Conservation (phyloP, 305 asterid genomes). For the Rubia peregrina region DNA sequence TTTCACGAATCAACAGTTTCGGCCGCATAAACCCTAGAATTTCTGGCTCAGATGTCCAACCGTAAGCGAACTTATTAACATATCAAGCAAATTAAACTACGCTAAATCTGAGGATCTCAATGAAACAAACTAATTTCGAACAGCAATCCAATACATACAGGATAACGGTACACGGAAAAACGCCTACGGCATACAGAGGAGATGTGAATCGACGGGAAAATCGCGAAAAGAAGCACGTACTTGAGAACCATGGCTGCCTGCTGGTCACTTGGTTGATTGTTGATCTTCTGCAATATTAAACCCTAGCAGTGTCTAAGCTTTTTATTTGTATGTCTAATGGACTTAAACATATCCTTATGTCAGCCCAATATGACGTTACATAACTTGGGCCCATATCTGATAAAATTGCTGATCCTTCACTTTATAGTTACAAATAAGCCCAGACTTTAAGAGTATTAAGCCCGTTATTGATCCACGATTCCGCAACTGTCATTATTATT, state of each 20-base stretch:
- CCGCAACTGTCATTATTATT: too few relatives aligned
- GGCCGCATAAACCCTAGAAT: background rate
- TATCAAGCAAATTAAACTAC: too few relatives aligned
- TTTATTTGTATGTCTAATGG: background rate
- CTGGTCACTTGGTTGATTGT: background rate
- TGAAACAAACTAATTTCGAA: background rate
- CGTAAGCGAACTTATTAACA: too few relatives aligned
- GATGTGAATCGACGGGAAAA: background rate
- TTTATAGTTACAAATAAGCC: background rate
- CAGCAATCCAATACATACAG: background rate
- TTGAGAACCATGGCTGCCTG: slow-evolving; percentile 28
- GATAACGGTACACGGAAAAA: background rate
- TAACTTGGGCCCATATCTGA: background rate
- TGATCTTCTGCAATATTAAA: slow-evolving; percentile 1
- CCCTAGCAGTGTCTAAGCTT: background rate
- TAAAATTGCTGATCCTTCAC: background rate
- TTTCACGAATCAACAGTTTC: background rate
- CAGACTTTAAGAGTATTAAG: background rate
- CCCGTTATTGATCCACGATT: background rate
- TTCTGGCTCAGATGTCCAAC: background rate
- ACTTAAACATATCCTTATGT: background rate
- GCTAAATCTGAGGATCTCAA: too few relatives aligned
- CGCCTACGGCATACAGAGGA: background rate
- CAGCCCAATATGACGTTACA: background rate
- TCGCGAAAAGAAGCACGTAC: slow-evolving; percentile 5